A percentile compares a stretch with the other conserved stretches of the same genome.
Evolutionary conservation across 306 rosid genomes (phyloP).

Genomic region (Cicer bijugum): DNA sequence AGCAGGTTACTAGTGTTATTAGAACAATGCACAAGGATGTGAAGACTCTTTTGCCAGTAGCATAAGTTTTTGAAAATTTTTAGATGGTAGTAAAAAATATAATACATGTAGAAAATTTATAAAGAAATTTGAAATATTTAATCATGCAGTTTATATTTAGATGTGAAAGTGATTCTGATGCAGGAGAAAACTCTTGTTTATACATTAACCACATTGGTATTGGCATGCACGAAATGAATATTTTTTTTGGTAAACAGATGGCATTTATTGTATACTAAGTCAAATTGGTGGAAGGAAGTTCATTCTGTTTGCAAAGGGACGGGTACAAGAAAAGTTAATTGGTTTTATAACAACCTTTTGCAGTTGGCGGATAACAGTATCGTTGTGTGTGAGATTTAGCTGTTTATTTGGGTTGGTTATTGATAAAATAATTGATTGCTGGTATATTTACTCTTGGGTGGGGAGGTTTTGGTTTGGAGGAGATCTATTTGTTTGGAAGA

Average conservation of each 20-base stretch:
- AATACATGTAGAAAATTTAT: neutral
- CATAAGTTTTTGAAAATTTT: conserved; percentile 38
- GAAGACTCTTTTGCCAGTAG: conserved; percentile 55
- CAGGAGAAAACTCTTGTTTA: neutral
- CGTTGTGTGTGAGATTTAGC: no score
- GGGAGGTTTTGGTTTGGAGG: no score
- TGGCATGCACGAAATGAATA: neutral
- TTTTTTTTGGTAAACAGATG: neutral
- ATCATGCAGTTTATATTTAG: neutral
- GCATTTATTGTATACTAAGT: no score
- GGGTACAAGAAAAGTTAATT: no score
- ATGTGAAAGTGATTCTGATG: neutral
- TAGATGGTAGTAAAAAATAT: neutral
- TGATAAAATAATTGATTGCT: no score
- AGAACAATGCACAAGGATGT: conserved; percentile 80
- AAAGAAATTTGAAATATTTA: neutral
- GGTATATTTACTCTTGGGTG: no score
- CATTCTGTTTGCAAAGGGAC: no score
- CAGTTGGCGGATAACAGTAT: no score
- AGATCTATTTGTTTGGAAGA: no score
- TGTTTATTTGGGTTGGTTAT: no score
- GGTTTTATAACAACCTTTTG: no score
- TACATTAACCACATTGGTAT: neutral
- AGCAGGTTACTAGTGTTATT: conserved; percentile 79
- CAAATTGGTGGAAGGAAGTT: no score